Base-by-base conservation (phyloP, 345 rosid species). In the Salix exigua region DNA sequence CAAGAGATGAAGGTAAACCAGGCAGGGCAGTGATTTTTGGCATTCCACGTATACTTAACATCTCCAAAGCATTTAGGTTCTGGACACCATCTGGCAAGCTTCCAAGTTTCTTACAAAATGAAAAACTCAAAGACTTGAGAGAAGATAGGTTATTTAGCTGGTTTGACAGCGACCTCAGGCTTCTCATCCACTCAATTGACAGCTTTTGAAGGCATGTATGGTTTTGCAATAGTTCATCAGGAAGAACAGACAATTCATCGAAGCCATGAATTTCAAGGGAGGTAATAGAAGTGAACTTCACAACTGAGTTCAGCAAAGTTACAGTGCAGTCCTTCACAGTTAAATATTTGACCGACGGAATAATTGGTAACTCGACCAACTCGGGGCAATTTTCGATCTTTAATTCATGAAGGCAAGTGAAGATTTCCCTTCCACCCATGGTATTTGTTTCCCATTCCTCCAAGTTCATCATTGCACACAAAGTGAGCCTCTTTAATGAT, bases 1-100 rank as follows among this genome's bases (percentile, higher is more conserved):
- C 21, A 31, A 72, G 75, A 9, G 66, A 72, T 16, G 75, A 6
- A 10, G 35, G 10, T 5, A 37, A 50, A 23, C 12, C 2, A 5
- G 66, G 23, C 3, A 40, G 44, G 1, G 44, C 7, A 40, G 1
- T 5, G 35, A 31, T 31, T 31, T 31, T 31, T 31, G 35, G 5
- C 5, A 31, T 31, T 31, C 5, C 0, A 31, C 0, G 4, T 72
- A 60, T 60, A 13, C 0, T 0, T 14, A 72, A 11, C 14, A 2
- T 3, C 51, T 72, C 68, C 55, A 73, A 25, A 17, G 51, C 25
- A 37, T 23, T 35, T 0, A 63, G 67, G 18, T 63, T 63, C 18
- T 26, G 35, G 35, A 73, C 35, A 73, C 44, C 44, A 0, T 73
- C 77, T 19, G 81, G 68, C 68, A 78, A 66, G 63, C 31, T 60